Evolutionary conservation across 1,284 basidiomycete species (phyloP), one percentile per base, ranked within the genome.

Genomic region (Somion occarium): DNA sequence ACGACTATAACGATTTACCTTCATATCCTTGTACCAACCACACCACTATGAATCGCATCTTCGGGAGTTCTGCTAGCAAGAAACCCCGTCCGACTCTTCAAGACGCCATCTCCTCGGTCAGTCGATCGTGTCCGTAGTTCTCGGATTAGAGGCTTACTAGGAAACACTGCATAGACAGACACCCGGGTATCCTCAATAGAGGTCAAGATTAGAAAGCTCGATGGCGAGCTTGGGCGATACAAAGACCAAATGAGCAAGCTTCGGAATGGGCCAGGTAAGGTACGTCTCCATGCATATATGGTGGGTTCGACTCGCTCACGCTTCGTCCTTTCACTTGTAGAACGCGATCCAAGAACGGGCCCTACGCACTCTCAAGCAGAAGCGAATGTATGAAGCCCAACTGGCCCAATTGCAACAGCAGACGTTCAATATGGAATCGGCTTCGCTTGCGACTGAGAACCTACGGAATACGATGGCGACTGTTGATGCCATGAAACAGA

Each of bases 401-500:
- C 79, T 98, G 34, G 79, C 83, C 7, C 93, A 98, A 68, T 78
- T 99, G 12, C 79, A 90, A 45, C 97, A 99, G 67, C 97, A 99
- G 70, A 88, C 91, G 20, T 99, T 93, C 76, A 99, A 99, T 71
- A 99, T 99, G 93, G 96, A 99, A 73, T 95, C 93, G 56, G 91
- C 96, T 22, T 84, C 90, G 9, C 85, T 99, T 69, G 89, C 93
- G 15, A 98, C 96, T 3, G 97, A 99, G 71, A 99, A 99, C 69
- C 72, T 99, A 60, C 84, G 93, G 56, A 99, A 98, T 66, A 99
- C 97, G 61, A 99, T 99, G 97, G 96, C 94, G n/a, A 99, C 97
- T 0, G 87, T 99, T 20, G 93, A 98, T 63, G 97, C 94, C 3
- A 98, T 99, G 95, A 85, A 93, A 65, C 69, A 81, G n/a, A 95